Conservation (phyloP, 2,329 filamentous ascomycete genomes). For the Penicillium sp. region DNA sequence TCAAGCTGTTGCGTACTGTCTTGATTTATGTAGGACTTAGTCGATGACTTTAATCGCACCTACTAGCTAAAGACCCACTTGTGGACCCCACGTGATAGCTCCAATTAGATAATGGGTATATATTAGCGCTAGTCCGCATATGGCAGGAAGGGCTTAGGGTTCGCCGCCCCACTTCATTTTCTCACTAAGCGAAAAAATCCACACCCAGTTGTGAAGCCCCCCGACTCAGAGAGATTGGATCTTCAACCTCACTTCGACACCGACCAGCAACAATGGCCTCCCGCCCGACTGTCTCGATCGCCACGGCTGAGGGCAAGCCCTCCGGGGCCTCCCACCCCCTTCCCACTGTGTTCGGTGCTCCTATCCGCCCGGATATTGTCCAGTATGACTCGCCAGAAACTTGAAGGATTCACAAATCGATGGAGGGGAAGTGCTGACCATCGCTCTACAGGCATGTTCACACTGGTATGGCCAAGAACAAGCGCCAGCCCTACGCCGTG, state of each 20-base stretch:
- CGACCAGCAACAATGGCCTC: conserved; percentile 72
- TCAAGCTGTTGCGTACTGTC: neutral
- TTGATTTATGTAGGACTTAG: neutral
- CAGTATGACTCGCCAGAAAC: conserved; percentile 59
- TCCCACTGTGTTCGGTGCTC: conserved; percentile 93
- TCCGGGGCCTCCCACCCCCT: conserved; percentile 86
- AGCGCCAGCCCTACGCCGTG: conserved; percentile 98
- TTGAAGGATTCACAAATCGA: conserved; percentile 11
- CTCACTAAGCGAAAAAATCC: conserved; percentile 47
- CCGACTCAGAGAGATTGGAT: conserved; percentile 32
- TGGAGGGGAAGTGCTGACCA: conserved; percentile 34
- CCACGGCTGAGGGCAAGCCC: conserved; percentile 92
- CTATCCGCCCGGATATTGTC: conserved; percentile 98
- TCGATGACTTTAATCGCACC: neutral
- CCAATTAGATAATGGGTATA: conserved; percentile 1
- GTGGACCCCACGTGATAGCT: neutral
- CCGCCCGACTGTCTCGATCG: conserved; percentile 95
- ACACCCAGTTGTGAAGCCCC: conserved; percentile 26
- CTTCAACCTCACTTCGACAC: conserved; percentile 41
- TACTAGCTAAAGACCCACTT: neutral
- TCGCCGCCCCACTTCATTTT: conserved; percentile 23
- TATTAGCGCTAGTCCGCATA: conserved; percentile 4
- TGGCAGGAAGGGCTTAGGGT: conserved; percentile 39
- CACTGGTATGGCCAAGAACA: conserved; percentile 99
- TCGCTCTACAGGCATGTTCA: conserved; percentile 64